These are phyloP conservation scores for Gloeostereum incarnatum DNA, from an alignment of 768 basidiomycete species.

Conservation along the genomic window DNA sequence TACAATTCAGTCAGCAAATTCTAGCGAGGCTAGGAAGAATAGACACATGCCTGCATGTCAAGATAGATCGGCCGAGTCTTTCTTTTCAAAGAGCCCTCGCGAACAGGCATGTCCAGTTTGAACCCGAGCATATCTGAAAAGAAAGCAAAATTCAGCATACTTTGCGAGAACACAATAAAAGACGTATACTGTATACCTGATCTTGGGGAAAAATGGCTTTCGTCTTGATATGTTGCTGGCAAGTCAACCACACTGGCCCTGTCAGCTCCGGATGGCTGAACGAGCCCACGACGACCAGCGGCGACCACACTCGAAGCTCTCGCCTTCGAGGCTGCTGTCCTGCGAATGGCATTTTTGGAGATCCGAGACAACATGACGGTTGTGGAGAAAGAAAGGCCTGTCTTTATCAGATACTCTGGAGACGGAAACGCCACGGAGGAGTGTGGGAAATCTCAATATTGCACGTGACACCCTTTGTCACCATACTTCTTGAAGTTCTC, in stretches of 20 bases:
- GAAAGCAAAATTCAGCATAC: slow-evolving; percentile 1
- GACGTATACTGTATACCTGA: too few species aligned
- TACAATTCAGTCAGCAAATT: slow-evolving; percentile 6
- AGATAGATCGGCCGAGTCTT: slow-evolving; percentile 90
- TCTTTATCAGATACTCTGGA: too few species aligned
- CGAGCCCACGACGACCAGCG: slow-evolving; percentile 46
- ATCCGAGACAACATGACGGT: slow-evolving; percentile 50
- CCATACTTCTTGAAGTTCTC: too few species aligned
- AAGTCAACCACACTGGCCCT: slow-evolving; percentile 78
- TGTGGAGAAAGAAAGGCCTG: too few species aligned
- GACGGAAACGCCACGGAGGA: too few species aligned
- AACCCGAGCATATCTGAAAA: slow-evolving; percentile 80
- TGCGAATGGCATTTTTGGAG: slow-evolving; percentile 29
- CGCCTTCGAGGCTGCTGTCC: slow-evolving; percentile 18
- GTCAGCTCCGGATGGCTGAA: slow-evolving; percentile 77
- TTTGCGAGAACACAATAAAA: slow-evolving; percentile 1
- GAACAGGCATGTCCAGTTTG: slow-evolving; percentile 57
- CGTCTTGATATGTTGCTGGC: slow-evolving; percentile 64
- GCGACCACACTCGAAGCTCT: slow-evolving; percentile 14
- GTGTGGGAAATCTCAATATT: too few species aligned
- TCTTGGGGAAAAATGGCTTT: slow-evolving; percentile 60
- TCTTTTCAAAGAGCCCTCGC: slow-evolving; percentile 45
- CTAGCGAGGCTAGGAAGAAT: slow-evolving; percentile 2
- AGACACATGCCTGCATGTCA: slow-evolving; percentile 71
- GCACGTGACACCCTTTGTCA: too few species aligned